Evolutionary conservation across 805 yeast species (phyloP).

Genomic region (Candida xiaguanensis): DNA sequence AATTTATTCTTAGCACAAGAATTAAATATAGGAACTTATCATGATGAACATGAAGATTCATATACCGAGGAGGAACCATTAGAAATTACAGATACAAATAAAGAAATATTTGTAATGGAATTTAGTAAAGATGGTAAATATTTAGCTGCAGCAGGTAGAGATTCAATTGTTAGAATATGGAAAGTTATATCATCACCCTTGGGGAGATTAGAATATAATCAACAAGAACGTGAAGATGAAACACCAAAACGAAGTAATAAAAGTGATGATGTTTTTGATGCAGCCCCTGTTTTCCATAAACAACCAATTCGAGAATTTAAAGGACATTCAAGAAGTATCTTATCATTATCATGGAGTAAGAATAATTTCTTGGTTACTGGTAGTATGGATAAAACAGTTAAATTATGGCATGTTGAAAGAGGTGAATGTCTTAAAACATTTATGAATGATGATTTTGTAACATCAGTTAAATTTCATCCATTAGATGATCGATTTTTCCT

Average conservation of each 20-base stretch:
- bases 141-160: slow-evolving; percentile 82
- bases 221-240: slow-evolving; percentile 16
- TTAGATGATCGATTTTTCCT: slow-evolving; percentile 82
- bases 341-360: slow-evolving; percentile 85
- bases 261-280: slow-evolving; percentile 23
- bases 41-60: slow-evolving; percentile 1
- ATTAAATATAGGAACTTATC: slow-evolving; percentile 19
- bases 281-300: slow-evolving; percentile 78
- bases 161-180: slow-evolving; percentile 68
- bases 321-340: slow-evolving; percentile 68
- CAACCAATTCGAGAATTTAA: slow-evolving; percentile 55
- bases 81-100: slow-evolving; percentile 6
- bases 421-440: slow-evolving; percentile 59
- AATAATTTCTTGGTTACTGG: slow-evolving; percentile 77
- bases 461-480: slow-evolving; percentile 77
- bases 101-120: slow-evolving; percentile 68
- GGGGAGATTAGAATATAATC: slow-evolving; percentile 50
- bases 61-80: not conserved
- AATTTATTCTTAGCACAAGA: slow-evolving; percentile 68
- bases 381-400: slow-evolving; percentile 80
- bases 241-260: slow-evolving; percentile 7
- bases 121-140: slow-evolving; percentile 80
- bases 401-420: slow-evolving; percentile 81
- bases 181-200: slow-evolving; percentile 71
- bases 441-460: slow-evolving; percentile 76